Percentiles rank a stretch among this genome's conserved stretches.
phyloP scores from a whole-genome alignment of 192 early-diverging fungal species.

The Diversispora eburnea region DNA sequence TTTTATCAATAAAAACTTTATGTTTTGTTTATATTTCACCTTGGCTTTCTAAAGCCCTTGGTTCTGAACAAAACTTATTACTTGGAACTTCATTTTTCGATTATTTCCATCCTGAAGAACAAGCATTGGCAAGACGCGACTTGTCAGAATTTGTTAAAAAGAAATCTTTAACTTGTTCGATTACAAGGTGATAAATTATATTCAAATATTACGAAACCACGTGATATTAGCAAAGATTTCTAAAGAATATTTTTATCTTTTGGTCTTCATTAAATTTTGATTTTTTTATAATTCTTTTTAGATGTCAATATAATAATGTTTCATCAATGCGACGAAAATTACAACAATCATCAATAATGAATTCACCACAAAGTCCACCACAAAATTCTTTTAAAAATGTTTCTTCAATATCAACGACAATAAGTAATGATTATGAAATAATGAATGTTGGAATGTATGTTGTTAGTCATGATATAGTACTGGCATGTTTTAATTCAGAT shows the following conservation, averaged over 20 bases:
- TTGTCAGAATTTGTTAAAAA: constrained; percentile 42
- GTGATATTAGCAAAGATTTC: background rate
- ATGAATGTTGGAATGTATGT: constrained; percentile 44
- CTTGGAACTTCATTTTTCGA: constrained; percentile 44
- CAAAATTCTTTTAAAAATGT: constrained; percentile 5
- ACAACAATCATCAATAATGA: constrained; percentile 2
- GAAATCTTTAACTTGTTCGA: constrained; percentile 38
- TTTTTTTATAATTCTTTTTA: constrained; percentile 2
- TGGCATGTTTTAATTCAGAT: constrained; percentile 45
- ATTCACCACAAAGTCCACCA: background rate
- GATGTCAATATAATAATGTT: constrained; percentile 26
- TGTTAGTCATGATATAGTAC: constrained; percentile 45
- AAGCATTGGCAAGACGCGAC: constrained; percentile 39
- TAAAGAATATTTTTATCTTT: no score
- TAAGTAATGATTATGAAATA: constrained; percentile 40
- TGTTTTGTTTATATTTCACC: constrained; percentile 45
- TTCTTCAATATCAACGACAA: background rate
- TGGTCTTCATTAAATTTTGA: background rate
- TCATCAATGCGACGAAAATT: constrained; percentile 1
- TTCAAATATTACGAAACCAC: no score
- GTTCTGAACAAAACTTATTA: constrained; percentile 36
- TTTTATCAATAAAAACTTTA: constrained; percentile 42
- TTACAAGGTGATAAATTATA: no score
- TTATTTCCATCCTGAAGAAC: constrained; percentile 44
- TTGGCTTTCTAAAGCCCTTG: constrained; percentile 36